Percentiles rank a stretch among this genome's conserved stretches.
Conservation (phyloP, 768 basidiomycete genomes). For the Serendipita sp. region DNA sequence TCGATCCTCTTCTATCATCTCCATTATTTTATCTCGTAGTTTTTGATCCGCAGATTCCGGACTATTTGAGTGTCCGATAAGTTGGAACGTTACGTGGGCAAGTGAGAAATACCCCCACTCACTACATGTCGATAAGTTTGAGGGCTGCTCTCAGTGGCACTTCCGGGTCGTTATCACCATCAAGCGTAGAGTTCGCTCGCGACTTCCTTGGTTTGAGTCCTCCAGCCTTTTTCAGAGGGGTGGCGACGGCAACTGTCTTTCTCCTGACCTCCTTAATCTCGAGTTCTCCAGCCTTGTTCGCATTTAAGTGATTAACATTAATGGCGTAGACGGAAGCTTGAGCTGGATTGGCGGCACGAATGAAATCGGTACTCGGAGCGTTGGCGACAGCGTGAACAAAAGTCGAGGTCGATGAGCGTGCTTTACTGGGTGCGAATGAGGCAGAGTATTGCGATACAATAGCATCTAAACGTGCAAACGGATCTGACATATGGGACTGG, state of each 20-base stretch:
- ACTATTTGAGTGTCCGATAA: neutral
- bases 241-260: neutral
- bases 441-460: neutral
- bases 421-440: neutral
- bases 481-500: neutral
- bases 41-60: neutral
- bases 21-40: neutral
- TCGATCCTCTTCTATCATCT: neutral
- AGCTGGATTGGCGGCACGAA: conserved; percentile 1
- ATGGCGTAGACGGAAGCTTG: neutral
- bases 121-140: conserved; percentile 1
- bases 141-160: neutral
- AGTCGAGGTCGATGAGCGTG: neutral
- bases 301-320: neutral
- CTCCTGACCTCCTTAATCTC: neutral
- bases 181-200: neutral
- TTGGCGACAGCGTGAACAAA: neutral
- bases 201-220: neutral
- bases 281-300: neutral
- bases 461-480: neutral
- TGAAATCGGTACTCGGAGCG: neutral
- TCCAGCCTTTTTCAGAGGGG: neutral
- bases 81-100: neutral
- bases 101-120: neutral
- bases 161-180: neutral